Percentiles rank a stretch among this genome's conserved stretches.
phyloP scores from a whole-genome alignment of 2,329 filamentous ascomycete genomes.

The Alternaria solani region DNA sequence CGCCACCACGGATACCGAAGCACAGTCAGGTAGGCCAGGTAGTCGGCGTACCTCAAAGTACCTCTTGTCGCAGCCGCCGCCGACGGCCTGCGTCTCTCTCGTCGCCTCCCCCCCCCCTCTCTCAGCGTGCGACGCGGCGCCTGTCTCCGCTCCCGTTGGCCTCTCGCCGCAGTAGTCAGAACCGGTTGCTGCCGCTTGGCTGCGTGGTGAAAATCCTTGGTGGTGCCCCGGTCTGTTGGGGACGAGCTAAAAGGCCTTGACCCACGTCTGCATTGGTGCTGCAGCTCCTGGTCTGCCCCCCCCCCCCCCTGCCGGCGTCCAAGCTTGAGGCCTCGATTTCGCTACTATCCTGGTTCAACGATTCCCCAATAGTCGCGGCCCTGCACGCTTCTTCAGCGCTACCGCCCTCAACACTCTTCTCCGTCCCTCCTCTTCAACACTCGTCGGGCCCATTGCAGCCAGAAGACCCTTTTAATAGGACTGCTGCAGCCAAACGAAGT shows the following conservation, averaged over 20 bases:
- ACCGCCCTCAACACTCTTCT: constrained; percentile 46
- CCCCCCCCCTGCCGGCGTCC: constrained; percentile 23
- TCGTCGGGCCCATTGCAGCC: constrained; percentile 47
- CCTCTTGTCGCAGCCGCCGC: constrained; percentile 24
- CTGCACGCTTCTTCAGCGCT: constrained; percentile 41
- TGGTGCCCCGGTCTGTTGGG: constrained; percentile 44
- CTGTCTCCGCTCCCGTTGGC: constrained; percentile 22
- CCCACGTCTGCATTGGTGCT: constrained; percentile 42
- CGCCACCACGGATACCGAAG: constrained; percentile 2
- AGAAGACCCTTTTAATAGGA: constrained; percentile 41
- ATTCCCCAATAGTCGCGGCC: constrained; percentile 43
- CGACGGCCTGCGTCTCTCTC: constrained; percentile 20
- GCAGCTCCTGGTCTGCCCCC: constrained; percentile 22
- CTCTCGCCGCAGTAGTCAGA: constrained; percentile 16
- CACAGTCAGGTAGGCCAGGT: not conserved
- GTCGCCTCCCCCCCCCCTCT: not conserved
- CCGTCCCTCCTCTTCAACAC: constrained; percentile 35
- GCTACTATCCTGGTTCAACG: constrained; percentile 38
- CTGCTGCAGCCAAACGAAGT: constrained; percentile 26
- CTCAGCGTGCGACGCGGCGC: constrained; percentile 13
- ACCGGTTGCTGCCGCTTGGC: constrained; percentile 44
- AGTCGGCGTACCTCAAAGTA: constrained; percentile 20
- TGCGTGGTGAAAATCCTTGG: constrained; percentile 39
- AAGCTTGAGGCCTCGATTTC: constrained; percentile 38
- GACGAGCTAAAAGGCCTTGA: constrained; percentile 30